A percentile compares a stretch with the other conserved stretches of the same genome.
These are phyloP conservation scores for Sugiyamaella chiloensis DNA, from an alignment of 805 yeast species.

Conservation along the genomic window DNA sequence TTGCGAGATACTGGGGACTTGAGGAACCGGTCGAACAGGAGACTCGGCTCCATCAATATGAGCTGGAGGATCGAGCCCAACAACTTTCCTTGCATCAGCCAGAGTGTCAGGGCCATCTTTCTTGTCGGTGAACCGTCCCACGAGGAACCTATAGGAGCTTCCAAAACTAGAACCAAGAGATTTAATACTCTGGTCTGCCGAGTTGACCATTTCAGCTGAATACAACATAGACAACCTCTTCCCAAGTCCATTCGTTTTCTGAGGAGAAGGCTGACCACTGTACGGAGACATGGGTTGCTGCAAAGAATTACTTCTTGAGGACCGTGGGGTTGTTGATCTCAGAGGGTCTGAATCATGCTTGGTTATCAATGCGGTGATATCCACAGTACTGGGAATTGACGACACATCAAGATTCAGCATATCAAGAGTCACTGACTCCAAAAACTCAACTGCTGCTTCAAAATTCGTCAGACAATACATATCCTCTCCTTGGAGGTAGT, in stretches of 20 bases:
- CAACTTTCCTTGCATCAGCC: slow-evolving; percentile 26
- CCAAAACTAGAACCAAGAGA: slow-evolving; percentile 35
- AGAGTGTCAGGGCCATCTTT: slow-evolving; percentile 24
- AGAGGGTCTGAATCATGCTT: slow-evolving; percentile 13
- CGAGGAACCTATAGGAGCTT: slow-evolving; percentile 32
- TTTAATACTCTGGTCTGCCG: slow-evolving; percentile 31
- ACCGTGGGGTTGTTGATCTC: slow-evolving; percentile 15
- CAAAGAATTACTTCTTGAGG: slow-evolving; percentile 22
- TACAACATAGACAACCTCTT: slow-evolving; percentile 19
- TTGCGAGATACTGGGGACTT: neutral
- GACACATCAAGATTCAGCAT: slow-evolving; percentile 30
- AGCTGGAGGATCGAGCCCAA: slow-evolving; percentile 22
- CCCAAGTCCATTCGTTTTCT: neutral
- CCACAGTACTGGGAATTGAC: slow-evolving; percentile 17
- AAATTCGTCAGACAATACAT: slow-evolving; percentile 42
- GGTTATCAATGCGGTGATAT: slow-evolving; percentile 18
- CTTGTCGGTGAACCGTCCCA: slow-evolving; percentile 26
- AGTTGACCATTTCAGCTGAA: slow-evolving; percentile 27
- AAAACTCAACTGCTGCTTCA: slow-evolving; percentile 40
- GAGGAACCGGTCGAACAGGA: slow-evolving; percentile 11
- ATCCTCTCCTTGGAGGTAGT: slow-evolving; percentile 36
- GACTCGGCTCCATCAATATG: slow-evolving; percentile 20
- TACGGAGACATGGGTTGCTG: slow-evolving; percentile 18
- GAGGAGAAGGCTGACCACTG: slow-evolving; percentile 8
- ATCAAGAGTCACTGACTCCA: slow-evolving; percentile 35